Evolutionary conservation across 164 flowering plant genomes (phyloP).

Genomic region (Chimonanthus praecox): DNA sequence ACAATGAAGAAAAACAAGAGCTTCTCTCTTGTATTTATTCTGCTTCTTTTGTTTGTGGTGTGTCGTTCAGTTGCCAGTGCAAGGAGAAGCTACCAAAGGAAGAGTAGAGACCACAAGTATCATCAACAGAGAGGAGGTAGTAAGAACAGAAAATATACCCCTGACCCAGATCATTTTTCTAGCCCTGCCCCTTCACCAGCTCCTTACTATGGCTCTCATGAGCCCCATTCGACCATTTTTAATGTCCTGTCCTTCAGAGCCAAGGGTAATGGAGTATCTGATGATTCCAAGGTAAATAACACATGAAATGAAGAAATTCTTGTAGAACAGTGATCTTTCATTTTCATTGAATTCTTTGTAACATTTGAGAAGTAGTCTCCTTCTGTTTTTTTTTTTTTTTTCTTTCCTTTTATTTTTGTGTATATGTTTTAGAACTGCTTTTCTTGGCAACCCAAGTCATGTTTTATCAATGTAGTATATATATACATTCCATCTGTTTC

Average conservation of each 20-base stretch:
- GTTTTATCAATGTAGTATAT: background rate
- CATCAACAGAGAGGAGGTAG: conserved; percentile 24
- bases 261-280: conserved; percentile 69
- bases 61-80: conserved; percentile 35
- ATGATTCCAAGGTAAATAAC: conserved; percentile 62
- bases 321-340: background rate
- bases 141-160: conserved; percentile 11
- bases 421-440: background rate
- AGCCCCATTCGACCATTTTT: conserved; percentile 26
- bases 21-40: conserved; percentile 15
- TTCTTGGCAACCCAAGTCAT: conserved; percentile 1
- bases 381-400: background rate
- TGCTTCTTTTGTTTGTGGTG: conserved; percentile 15
- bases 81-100: conserved; percentile 32
- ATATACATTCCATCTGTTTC: too few species aligned
- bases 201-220: conserved; percentile 21
- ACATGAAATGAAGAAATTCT: background rate
- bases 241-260: conserved; percentile 67
- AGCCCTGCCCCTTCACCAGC: conserved; percentile 25
- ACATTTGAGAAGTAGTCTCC: too few species aligned
- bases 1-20: conserved; percentile 31
- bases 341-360: background rate
- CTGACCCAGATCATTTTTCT: conserved; percentile 11
- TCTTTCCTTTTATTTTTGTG: background rate
- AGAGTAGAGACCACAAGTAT: conserved; percentile 31